Evolutionary conservation across 2,329 filamentous ascomycete species (phyloP), one percentile per base, ranked within the genome.

Genomic region (Fusarium redolens): DNA sequence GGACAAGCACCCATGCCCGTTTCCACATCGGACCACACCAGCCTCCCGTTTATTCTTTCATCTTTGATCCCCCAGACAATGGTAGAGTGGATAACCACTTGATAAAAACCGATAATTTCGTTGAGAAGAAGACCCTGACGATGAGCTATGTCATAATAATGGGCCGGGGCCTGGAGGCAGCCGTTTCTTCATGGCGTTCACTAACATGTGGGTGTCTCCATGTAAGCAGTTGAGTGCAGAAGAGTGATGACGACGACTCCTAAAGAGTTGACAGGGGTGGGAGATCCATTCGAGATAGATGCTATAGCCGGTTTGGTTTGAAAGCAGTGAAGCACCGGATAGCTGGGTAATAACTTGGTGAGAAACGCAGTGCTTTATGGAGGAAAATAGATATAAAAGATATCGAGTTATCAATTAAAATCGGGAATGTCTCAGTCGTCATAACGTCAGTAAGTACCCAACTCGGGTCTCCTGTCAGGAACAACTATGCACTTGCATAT

Each of bases 181-280:
- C 52, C 51, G 45, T 68, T 65, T 22, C 30, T 40, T 8, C 17
- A 50, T 45, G 17, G 15, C 25, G 25, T 51, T 14, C 20, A 31
- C 33, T 40, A 28, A 35, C 31, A 54, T 20, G 31, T 48, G 45
- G 30, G 20, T 31, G 47, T 28, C 41, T 43, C 50, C 54, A 43
- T 50, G 48, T 57, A 45, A 45, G 17, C 55, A 51, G 50, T 38
- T 38, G 48, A 47, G 40, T 37, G 40, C 44, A 67, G 35, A 51
- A 44, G 59, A 55, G 44, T 73, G 69, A 72, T 64, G 69, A 72
- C 69, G 69, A 72, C 69, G 69, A 71, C 69, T 72, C 69, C 48
- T 47, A 31, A 31, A 57, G 43, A 28, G 50, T 43, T 41, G 65
- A 64, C 66, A 64, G 58, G 66, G 66, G 31, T 63, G 31, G 15